Conservation (phyloP, 164 flowering plant genomes). For the Nymphaea thermarum region DNA sequence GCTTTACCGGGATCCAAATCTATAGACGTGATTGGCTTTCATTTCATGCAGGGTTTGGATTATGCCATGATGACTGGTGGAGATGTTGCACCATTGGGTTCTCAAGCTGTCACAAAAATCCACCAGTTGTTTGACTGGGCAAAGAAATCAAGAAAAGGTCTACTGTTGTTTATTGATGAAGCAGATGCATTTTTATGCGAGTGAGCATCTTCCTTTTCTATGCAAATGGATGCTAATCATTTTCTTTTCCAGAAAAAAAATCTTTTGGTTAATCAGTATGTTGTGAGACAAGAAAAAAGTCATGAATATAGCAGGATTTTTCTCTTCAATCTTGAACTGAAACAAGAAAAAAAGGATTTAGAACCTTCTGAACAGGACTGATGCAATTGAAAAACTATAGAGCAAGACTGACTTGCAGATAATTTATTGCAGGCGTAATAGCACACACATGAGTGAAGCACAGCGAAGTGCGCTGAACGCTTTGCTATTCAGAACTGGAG, state of each 20-base stretch:
- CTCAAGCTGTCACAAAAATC: conserved; percentile 91
- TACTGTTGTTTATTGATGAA: conserved; percentile 81
- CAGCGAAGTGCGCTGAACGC: conserved; percentile 94
- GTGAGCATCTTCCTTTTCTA: conserved; percentile 33
- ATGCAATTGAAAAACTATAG: background rate
- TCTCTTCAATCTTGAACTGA: background rate
- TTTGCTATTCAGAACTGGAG: conserved; percentile 84
- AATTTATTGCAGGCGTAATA: conserved; percentile 65
- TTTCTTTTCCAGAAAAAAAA: background rate
- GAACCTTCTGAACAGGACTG: too few relatives aligned
- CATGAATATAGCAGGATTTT: background rate
- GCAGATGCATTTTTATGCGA: conserved; percentile 97
- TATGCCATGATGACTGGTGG: conserved; percentile 99
- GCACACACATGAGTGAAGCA: conserved; percentile 90
- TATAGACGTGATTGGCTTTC: background rate
- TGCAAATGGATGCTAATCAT: background rate
- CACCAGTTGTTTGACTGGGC: conserved; percentile 95
- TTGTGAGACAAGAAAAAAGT: too few relatives aligned
- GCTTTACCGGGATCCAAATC: background rate
- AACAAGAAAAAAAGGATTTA: too few relatives aligned
- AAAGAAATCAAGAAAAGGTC: conserved; percentile 69
- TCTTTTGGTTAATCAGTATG: background rate
- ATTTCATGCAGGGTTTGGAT: conserved; percentile 64
- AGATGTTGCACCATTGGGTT: conserved; percentile 88
- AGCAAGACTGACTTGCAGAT: background rate